Conservation (phyloP, 2,329 filamentous ascomycete species). For the Pseudogymnoascus sp. region DNA sequence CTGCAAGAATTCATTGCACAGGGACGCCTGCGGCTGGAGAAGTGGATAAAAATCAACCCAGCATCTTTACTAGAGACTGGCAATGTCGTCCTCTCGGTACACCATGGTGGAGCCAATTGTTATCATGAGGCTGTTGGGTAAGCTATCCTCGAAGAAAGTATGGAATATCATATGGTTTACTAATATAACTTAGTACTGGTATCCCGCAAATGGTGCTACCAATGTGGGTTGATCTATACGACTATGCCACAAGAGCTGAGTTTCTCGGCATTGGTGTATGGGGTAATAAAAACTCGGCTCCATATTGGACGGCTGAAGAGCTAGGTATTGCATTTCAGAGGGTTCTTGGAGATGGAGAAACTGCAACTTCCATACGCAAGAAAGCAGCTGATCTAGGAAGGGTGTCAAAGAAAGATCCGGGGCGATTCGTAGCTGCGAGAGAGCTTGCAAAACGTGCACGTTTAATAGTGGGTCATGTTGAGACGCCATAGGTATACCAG, state of each 20-base stretch:
- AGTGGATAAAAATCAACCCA: slow-evolving; percentile 36
- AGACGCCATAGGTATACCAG: neutral
- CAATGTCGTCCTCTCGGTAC: slow-evolving; percentile 28
- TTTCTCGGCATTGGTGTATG: slow-evolving; percentile 35
- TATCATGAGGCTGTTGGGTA: slow-evolving; percentile 39
- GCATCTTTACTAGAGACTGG: slow-evolving; percentile 30
- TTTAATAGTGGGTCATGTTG: neutral
- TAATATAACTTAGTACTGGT: slow-evolving; percentile 28
- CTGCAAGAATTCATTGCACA: neutral
- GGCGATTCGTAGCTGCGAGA: neutral
- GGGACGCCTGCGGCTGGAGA: slow-evolving; percentile 27
- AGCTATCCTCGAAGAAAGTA: slow-evolving; percentile 14
- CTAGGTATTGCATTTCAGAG: slow-evolving; percentile 24
- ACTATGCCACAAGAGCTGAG: slow-evolving; percentile 36
- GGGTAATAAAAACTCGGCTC: slow-evolving; percentile 30
- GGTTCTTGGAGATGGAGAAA: slow-evolving; percentile 12
- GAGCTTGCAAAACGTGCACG: neutral
- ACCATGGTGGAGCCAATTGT: slow-evolving; percentile 35
- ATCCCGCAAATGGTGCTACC: slow-evolving; percentile 40
- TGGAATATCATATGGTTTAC: neutral
- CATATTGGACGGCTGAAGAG: slow-evolving; percentile 23
- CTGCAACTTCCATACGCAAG: neutral
- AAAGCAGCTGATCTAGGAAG: neutral
- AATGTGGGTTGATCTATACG: slow-evolving; percentile 38
- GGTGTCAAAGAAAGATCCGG: neutral